These are phyloP conservation scores for Jaltomata sinuosa DNA, from an alignment of 257 asterid species.

Conservation along the genomic window DNA sequence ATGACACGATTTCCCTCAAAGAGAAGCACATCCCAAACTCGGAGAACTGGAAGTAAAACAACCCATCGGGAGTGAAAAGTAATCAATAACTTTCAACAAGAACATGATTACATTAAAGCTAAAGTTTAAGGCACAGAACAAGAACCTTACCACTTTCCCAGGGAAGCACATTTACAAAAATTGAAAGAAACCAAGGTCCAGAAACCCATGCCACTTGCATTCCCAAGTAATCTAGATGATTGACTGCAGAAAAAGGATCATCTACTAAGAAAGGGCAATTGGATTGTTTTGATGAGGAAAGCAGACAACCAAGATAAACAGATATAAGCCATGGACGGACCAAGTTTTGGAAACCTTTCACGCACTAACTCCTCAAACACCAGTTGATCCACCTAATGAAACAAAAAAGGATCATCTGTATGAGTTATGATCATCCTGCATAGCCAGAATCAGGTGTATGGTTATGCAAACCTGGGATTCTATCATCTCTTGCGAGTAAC, in stretches of 20 bases:
- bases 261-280: neutral
- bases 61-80: neutral
- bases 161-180: conserved; percentile 78
- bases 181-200: conserved; percentile 89
- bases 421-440: neutral
- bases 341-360: conserved; percentile 82
- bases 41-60: conserved; percentile 51
- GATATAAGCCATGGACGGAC: conserved; percentile 28
- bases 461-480: conserved; percentile 76
- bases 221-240: conserved; percentile 86
- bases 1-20: conserved; percentile 95
- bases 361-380: conserved; percentile 91
- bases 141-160: conserved; percentile 87
- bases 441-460: conserved; percentile 1
- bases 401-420: neutral
- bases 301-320: neutral
- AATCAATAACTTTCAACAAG: neutral
- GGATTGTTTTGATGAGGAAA: neutral
- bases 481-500: conserved; percentile 82
- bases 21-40: conserved; percentile 93
- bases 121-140: conserved; percentile 7
- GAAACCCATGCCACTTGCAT: conserved; percentile 89
- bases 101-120: neutral
- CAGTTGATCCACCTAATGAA: conserved; percentile 75
- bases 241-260: conserved; percentile 44